These are phyloP conservation scores for Lentinula edodes DNA, from an alignment of 768 basidiomycete genomes.

Conservation along the genomic window DNA sequence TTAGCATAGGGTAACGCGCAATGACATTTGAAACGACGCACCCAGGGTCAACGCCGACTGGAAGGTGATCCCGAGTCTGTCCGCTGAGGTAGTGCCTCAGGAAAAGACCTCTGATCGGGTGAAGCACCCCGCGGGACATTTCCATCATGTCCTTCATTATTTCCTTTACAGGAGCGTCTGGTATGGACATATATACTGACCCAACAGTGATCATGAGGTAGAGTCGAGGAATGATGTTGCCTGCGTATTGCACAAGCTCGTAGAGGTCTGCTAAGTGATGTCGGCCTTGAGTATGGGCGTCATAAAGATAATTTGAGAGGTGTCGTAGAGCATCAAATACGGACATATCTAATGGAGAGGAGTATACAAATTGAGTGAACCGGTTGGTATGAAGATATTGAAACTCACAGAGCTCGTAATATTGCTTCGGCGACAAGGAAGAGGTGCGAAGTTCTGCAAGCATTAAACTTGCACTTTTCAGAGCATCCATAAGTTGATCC, in stretches of 20 bases:
- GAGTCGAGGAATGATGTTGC: slow-evolving; percentile 89
- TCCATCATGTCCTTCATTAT: slow-evolving; percentile 99
- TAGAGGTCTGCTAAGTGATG: slow-evolving; percentile 98
- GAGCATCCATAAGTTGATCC: slow-evolving; percentile 97
- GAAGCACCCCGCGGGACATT: slow-evolving; percentile 95
- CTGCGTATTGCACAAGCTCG: slow-evolving; percentile 99
- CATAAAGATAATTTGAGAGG: slow-evolving; percentile 93
- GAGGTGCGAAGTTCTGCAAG: slow-evolving; percentile 93
- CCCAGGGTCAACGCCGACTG: slow-evolving; percentile 81
- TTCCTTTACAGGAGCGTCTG: slow-evolving; percentile 96
- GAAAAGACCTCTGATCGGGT: slow-evolving; percentile 95
- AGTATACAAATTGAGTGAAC: background rate
- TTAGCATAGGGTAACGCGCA: slow-evolving; percentile 2
- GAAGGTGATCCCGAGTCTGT: slow-evolving; percentile 94
- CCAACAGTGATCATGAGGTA: slow-evolving; percentile 99
- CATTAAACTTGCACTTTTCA: slow-evolving; percentile 97
- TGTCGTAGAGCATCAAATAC: slow-evolving; percentile 96
- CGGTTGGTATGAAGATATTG: background rate
- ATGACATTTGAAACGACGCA: slow-evolving; percentile 27
- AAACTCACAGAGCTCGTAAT: slow-evolving; percentile 90
- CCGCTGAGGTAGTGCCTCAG: slow-evolving; percentile 95
- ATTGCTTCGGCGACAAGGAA: slow-evolving; percentile 92
- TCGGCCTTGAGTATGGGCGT: slow-evolving; percentile 85
- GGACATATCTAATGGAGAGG: slow-evolving; percentile 75
- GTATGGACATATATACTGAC: slow-evolving; percentile 97